Base-by-base conservation (phyloP, 2,329 filamentous ascomycete genomes). In the Aspergillus ochraceoroseus region DNA sequence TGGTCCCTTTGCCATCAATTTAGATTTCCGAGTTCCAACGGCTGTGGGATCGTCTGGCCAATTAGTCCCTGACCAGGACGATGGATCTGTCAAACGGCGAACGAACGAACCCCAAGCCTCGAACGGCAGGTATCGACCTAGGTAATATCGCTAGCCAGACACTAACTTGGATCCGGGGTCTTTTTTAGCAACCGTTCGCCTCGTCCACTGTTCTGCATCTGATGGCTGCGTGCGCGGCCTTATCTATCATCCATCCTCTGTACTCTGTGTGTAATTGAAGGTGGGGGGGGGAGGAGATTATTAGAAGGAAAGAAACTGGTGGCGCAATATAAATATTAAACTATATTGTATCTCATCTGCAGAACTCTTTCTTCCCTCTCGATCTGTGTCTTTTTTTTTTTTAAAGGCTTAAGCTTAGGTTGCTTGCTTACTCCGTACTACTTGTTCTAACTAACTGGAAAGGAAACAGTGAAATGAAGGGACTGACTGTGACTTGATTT, bases 11-110 rank as follows among this genome's bases (percentile, higher is more conserved):
- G 29, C 30, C 43, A 38, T 37, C 35, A 36, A 40, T 29, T 43
- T 41, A 47, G 38, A 48, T 41, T 51, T 47, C 43, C 41, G 44
- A 46, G 38, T 42, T 37, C 37, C 44, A 53, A 53, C 48, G 48
- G 51, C 43, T 33, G 37, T 45, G 43, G 36, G 23, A 43, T 45
- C 34, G 26, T 40, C 43, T 41, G 41, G 41, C 48, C 46, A 53
- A 51, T 53, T 41, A 46, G 41, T 51, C 25, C 39, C 42, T 34
- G 38, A 32, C 42, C 37, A 47, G 33, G 38, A 37, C 35, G 41
- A 51, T 49, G 51, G 49, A 53, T 54, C 48, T 51, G 49, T 47
- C 44, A 22, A 51, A 54, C 47, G 49, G 45, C 48, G 47, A 46
- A 52, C 48, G 47, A 46, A 52, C 47, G 44, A 49, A 46, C 48